Conservation (phyloP, 176 grass and related monocot genomes). For the Aegilops longissima region DNA sequence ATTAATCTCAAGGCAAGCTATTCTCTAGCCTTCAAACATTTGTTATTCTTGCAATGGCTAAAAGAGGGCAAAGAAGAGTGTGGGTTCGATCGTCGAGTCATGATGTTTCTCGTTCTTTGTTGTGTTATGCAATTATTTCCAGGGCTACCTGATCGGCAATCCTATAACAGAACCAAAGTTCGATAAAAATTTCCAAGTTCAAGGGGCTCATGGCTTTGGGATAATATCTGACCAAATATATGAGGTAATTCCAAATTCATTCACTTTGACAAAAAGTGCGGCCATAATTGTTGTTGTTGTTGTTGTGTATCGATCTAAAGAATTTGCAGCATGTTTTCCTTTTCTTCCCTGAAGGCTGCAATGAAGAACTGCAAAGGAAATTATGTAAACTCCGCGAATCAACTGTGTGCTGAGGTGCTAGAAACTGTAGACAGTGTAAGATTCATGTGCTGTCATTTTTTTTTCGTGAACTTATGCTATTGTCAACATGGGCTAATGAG, state of each 20-base stretch:
- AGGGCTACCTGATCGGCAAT: constrained; percentile 60
- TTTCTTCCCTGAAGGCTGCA: constrained; percentile 1
- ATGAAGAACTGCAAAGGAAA: constrained; percentile 34
- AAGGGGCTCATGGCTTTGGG: constrained; percentile 50
- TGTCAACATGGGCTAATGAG: not conserved
- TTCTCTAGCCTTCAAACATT: not conserved
- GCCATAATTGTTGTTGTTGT: not conserved
- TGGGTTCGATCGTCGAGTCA: not conserved
- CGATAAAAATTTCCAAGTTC: constrained; percentile 20
- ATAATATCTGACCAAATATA: constrained; percentile 68
- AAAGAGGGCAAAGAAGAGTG: not conserved
- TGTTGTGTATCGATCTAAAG: not conserved
- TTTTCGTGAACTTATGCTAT: not conserved
- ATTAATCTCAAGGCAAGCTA: constrained; percentile 48
- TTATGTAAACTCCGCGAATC: constrained; percentile 12
- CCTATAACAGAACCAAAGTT: constrained; percentile 19
- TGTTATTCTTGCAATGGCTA: not conserved
- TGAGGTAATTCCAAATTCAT: constrained; percentile 25
- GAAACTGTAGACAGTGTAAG: constrained; percentile 11
- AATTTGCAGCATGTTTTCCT: not conserved
- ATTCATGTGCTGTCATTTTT: not conserved
- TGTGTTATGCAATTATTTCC: not conserved
- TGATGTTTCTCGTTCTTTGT: not conserved
- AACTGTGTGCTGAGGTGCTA: constrained; percentile 25
- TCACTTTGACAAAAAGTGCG: not conserved